phyloP scores from a whole-genome alignment of 345 rosid genomes.

The Ailanthus altissimus region DNA sequence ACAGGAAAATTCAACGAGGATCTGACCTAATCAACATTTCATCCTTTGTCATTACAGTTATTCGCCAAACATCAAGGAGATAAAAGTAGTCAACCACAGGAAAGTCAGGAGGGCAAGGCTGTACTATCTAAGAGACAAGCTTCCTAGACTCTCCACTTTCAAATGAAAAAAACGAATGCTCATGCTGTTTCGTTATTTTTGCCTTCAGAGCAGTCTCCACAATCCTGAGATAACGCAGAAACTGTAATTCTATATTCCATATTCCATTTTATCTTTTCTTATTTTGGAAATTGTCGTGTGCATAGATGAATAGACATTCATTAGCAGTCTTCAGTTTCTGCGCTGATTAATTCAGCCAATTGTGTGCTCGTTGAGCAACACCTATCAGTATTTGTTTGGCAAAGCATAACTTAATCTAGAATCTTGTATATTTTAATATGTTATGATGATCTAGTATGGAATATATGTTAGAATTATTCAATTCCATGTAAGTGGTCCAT shows the following conservation, averaged over 20 bases:
- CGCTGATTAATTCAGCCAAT: slow-evolving; percentile 1
- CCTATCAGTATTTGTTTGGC: background rate
- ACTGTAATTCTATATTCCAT: slow-evolving; percentile 2
- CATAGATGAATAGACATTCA: slow-evolving; percentile 12
- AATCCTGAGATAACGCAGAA: slow-evolving; percentile 21
- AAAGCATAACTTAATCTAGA: background rate
- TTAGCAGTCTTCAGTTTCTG: slow-evolving; percentile 4
- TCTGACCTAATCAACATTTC: background rate
- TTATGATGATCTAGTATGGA: no score
- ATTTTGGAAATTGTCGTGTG: slow-evolving; percentile 14
- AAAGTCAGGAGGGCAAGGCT: slow-evolving; percentile 88
- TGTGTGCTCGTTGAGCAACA: background rate
- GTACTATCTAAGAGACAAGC: slow-evolving; percentile 86
- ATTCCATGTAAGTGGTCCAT: no score
- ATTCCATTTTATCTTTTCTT: background rate
- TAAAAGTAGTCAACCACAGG: slow-evolving; percentile 61
- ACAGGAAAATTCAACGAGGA: background rate
- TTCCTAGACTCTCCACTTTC: slow-evolving; percentile 88
- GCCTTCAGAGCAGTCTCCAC: background rate
- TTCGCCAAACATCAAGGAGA: slow-evolving; percentile 78
- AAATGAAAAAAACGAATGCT: slow-evolving; percentile 42
- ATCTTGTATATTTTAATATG: background rate
- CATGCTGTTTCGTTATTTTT: background rate
- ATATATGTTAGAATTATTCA: no score
- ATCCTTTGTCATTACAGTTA: slow-evolving; percentile 44